Conservation (phyloP, 495 filamentous ascomycete species). For the Talaromyces adpressus region DNA sequence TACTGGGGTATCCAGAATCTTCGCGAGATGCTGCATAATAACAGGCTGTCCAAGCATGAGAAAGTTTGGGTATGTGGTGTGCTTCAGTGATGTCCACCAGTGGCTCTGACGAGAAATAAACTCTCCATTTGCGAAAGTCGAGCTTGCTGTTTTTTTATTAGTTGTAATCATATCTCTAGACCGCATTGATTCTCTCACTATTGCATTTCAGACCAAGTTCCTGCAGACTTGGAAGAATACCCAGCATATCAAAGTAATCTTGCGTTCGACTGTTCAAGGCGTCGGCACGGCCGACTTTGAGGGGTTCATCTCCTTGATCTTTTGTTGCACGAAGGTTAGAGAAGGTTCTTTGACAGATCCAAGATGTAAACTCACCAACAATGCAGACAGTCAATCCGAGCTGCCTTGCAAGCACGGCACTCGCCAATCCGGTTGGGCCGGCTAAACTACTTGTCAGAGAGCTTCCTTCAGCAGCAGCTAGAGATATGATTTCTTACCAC, state of each 20-base stretch:
- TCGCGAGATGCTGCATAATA: neutral
- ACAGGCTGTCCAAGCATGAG: conserved; percentile 4
- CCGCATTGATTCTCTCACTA: neutral
- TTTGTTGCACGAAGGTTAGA: neutral
- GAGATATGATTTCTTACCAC: neutral
- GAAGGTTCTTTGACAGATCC: neutral
- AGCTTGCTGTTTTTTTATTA: neutral
- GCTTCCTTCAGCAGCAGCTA: neutral
- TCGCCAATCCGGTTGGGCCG: neutral
- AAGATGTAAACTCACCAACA: neutral
- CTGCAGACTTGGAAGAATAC: neutral
- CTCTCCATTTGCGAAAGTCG: neutral
- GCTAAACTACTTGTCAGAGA: neutral
- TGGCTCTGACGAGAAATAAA: conserved; percentile 3
- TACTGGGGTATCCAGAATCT: neutral
- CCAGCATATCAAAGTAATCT: neutral
- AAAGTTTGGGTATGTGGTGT: neutral
- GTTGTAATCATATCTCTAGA: neutral
- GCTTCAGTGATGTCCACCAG: neutral
- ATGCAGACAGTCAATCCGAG: conserved; percentile 1
- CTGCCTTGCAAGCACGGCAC: neutral
- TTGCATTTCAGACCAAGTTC: conserved; percentile 2
- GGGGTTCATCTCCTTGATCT: neutral
- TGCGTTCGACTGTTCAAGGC: neutral
- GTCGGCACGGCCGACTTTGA: neutral